Conservation (phyloP, 257 asterid genomes). For the Pogostemon cablin region DNA sequence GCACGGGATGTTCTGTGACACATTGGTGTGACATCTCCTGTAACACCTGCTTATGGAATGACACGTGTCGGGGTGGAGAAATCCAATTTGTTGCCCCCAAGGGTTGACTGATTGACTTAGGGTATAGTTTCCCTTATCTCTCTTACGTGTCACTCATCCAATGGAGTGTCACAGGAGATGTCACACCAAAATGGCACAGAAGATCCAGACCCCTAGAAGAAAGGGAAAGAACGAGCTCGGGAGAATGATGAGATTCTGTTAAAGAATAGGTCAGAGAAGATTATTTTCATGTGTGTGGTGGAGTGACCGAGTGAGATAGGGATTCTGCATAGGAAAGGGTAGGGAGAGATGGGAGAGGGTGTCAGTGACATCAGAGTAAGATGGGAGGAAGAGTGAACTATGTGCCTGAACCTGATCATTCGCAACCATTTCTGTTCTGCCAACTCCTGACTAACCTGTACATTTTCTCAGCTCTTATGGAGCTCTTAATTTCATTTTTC, state of each 20-base stretch:
- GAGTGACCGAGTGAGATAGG: background rate
- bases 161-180: too few relatives aligned
- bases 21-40: too few relatives aligned
- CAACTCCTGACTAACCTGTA: background rate
- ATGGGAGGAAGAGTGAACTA: background rate
- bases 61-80: too few relatives aligned
- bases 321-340: background rate
- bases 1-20: too few relatives aligned
- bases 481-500: background rate
- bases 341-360: background rate
- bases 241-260: background rate
- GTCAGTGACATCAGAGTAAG: constrained; percentile 16
- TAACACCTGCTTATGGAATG: too few relatives aligned
- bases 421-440: background rate
- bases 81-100: too few relatives aligned
- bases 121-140: too few relatives aligned
- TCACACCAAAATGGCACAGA: too few relatives aligned
- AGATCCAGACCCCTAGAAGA: too few relatives aligned
- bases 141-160: too few relatives aligned
- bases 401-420: background rate
- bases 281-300: background rate
- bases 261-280: background rate
- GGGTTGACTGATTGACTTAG: too few relatives aligned
- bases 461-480: constrained; percentile 2
- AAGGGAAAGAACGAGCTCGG: background rate